Percentiles rank a stretch among this genome's conserved stretches.
Conservation (phyloP, 352 stramenopile genomes). For the Phytophthora ohioensis region DNA sequence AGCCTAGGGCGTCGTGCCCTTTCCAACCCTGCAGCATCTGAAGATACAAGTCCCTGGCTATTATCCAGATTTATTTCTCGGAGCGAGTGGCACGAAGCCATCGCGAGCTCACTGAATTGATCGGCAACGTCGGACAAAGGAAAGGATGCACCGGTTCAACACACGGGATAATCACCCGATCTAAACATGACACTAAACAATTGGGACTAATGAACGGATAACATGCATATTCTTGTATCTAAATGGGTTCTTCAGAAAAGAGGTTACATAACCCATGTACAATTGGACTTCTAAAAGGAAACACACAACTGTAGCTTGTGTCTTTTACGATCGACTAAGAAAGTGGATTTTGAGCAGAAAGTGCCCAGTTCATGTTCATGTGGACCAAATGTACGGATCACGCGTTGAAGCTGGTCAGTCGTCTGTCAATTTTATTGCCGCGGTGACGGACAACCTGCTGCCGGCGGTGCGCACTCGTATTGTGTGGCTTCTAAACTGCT, state of each 20-base stretch:
- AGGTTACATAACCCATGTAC: neutral
- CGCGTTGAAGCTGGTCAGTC: slow-evolving; percentile 22
- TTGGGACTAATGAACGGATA: neutral
- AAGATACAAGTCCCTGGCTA: slow-evolving; percentile 33
- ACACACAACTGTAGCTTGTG: neutral
- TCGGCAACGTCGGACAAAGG: slow-evolving; percentile 22
- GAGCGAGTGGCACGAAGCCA: slow-evolving; percentile 22
- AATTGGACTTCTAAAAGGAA: neutral
- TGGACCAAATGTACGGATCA: slow-evolving; percentile 25
- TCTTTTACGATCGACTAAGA: slow-evolving; percentile 23
- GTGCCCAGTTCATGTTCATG: slow-evolving; percentile 19
- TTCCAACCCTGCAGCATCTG: slow-evolving; percentile 26
- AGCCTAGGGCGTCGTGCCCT: slow-evolving; percentile 8
- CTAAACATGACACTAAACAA: slow-evolving; percentile 1
- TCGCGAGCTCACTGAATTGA: slow-evolving; percentile 24
- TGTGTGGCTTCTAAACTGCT: slow-evolving; percentile 10
- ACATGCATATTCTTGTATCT: neutral
- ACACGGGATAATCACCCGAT: slow-evolving; percentile 10
- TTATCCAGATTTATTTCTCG: slow-evolving; percentile 41
- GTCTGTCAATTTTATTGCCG: slow-evolving; percentile 21
- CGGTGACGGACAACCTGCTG: neutral
- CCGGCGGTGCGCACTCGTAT: neutral
- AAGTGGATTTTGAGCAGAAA: slow-evolving; percentile 26
- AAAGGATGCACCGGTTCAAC: neutral
- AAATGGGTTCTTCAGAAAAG: neutral